Percentiles rank a stretch among this genome's conserved stretches.
Evolutionary conservation across 2,329 filamentous ascomycete genomes (phyloP).

Genomic region (Neurospora crassa): DNA sequence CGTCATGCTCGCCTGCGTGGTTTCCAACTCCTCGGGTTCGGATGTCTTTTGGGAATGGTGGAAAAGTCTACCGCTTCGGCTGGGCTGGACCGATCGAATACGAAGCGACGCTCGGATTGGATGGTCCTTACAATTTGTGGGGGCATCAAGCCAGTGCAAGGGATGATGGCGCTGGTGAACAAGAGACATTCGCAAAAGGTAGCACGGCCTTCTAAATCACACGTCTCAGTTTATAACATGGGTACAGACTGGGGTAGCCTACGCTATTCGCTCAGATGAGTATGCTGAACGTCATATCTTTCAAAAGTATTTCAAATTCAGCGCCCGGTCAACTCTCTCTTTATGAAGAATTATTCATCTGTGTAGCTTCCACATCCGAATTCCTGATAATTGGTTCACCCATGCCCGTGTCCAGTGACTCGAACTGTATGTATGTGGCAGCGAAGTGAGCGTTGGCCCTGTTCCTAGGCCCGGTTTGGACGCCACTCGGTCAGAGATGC

Average conservation of each 20-base stretch:
- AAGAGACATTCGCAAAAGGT: background rate
- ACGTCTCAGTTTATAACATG: background rate
- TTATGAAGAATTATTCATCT: background rate
- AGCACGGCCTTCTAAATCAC: background rate
- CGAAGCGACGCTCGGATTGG: background rate
- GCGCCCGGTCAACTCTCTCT: background rate
- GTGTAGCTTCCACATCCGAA: background rate
- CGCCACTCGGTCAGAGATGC: background rate
- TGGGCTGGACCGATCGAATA: background rate
- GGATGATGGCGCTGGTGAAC: background rate
- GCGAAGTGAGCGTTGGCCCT: background rate
- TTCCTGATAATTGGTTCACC: background rate
- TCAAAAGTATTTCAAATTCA: background rate
- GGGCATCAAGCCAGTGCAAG: background rate
- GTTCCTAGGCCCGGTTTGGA: background rate
- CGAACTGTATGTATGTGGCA: background rate
- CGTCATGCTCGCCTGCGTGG: background rate
- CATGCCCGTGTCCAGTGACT: background rate
- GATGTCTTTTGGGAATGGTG: background rate
- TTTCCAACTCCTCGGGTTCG: background rate
- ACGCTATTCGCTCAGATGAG: background rate
- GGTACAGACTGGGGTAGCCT: background rate
- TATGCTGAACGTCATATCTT: background rate
- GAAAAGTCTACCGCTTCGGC: background rate
- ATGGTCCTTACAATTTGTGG: background rate